These are phyloP conservation scores for Aspergillus floridensis DNA, from an alignment of 2,329 filamentous ascomycete species.

Conservation along the genomic window DNA sequence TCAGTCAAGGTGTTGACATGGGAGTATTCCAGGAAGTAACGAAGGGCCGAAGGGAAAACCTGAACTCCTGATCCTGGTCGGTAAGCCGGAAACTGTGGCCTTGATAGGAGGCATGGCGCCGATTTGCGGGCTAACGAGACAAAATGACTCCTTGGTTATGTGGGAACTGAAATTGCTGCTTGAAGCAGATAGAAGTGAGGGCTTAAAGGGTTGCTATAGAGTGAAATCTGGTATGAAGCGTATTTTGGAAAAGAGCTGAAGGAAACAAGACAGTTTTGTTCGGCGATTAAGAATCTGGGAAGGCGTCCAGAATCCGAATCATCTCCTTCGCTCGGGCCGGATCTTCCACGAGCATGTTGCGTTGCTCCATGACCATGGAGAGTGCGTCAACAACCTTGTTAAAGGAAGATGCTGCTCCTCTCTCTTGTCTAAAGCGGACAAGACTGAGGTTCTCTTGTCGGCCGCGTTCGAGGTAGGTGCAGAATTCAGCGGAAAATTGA, in stretches of 20 bases:
- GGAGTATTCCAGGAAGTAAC: too few relatives aligned
- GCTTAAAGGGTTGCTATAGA: too few relatives aligned
- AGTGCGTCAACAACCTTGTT: slow-evolving; percentile 77
- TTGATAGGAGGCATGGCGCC: too few relatives aligned
- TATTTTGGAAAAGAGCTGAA: too few relatives aligned
- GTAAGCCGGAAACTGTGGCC: too few relatives aligned
- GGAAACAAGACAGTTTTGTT: neutral
- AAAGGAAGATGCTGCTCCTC: slow-evolving; percentile 88
- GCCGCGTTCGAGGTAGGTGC: slow-evolving; percentile 83
- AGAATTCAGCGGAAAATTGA: slow-evolving; percentile 82
- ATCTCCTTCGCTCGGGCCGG: slow-evolving; percentile 68
- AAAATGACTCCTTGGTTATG: too few relatives aligned
- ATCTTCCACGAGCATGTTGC: slow-evolving; percentile 67
- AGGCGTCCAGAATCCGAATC: slow-evolving; percentile 40
- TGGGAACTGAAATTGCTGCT: too few relatives aligned
- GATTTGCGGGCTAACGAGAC: too few relatives aligned
- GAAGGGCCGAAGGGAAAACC: too few relatives aligned
- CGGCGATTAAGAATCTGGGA: slow-evolving; percentile 13
- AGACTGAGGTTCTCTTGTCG: slow-evolving; percentile 73
- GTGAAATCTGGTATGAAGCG: too few relatives aligned
- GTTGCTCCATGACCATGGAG: slow-evolving; percentile 63
- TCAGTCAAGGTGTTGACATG: too few relatives aligned
- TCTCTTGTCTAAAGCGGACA: slow-evolving; percentile 82
- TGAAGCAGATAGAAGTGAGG: neutral
- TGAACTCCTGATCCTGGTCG: too few relatives aligned